Evolutionary conservation across 345 rosid genomes (phyloP), one percentile per base, ranked within the genome.

Genomic region (Linum usitatissimum): DNA sequence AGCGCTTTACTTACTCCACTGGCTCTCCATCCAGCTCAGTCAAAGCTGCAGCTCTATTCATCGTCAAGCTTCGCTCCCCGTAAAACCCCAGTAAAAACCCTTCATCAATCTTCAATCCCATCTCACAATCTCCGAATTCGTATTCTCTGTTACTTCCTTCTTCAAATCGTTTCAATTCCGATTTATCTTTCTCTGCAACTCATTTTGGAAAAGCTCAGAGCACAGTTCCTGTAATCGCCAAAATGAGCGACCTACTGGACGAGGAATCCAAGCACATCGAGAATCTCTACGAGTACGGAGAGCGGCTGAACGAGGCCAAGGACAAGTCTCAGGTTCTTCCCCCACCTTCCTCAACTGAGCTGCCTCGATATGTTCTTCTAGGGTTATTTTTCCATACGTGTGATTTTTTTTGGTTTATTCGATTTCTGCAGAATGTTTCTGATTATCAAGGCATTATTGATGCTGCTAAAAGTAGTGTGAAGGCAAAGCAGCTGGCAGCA

Each of bases 201-300:
- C 15, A 13, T 45, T 45, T 45, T 45, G 17, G 51, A 15, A 45
- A 15, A 45, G 51, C 51, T 15, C 0, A n/a, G 4, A 10, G 51
- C 14, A 10, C 51, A 7, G 14, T 45, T 15, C 4, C 3, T 45
- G 51, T 9, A 0, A 10, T 45, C 15, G 51, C 36, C 60, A 57
- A 1, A 77, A 86, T 86, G 96, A 69, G 86, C 61, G 95, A 89
- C 68, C 49, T 70, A 68, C 49, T 70, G 39, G 61, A 83, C 60
- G 93, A 86, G 18, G 97, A 90, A 31, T 80, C 84, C 62, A 70
- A 69, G 58, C 96, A 80, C 71, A 88, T 94, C 77, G 96, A 90
- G 84, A 85, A 82, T 87, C 93, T 94, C 61, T 94, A 94, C 76
- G 91, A 94, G 90, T 90, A 85, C 77, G 89, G 97, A 6, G 99